These are phyloP conservation scores for Gossypium lobatum DNA, from an alignment of 441 rosid species.

Conservation along the genomic window DNA sequence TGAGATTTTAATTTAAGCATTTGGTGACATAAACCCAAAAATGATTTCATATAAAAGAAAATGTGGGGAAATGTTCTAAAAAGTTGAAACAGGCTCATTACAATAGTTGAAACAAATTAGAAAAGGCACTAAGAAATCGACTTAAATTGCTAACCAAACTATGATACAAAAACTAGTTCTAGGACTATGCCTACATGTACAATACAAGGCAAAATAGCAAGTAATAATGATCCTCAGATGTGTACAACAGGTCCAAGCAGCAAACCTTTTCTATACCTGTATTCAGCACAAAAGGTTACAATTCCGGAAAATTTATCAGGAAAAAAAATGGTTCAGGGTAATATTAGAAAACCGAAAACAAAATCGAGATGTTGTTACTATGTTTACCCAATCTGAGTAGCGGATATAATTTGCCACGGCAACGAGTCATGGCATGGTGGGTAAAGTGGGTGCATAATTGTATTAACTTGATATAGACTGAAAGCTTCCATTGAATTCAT, in stretches of 20 bases:
- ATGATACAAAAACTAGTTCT: conserved; percentile 17
- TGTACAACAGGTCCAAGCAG: conserved; percentile 9
- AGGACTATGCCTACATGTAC: conserved; percentile 17
- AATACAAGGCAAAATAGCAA: conserved; percentile 22
- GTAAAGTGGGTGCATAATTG: conserved; percentile 6
- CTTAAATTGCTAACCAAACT: not conserved
- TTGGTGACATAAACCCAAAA: not conserved
- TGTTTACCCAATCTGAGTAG: conserved; percentile 27
- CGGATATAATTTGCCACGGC: conserved; percentile 4
- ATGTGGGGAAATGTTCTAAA: not conserved
- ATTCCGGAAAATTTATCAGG: not conserved
- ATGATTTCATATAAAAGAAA: not conserved
- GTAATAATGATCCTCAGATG: conserved; percentile 12
- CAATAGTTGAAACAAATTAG: not conserved
- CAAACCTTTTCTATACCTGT: conserved; percentile 18
- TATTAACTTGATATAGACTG: conserved; percentile 49
- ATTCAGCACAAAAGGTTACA: not conserved
- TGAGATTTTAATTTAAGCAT: too few species aligned
- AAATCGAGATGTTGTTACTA: not conserved
- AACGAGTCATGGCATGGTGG: not conserved
- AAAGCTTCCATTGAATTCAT: conserved; percentile 50
- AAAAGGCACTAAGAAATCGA: not conserved
- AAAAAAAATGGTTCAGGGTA: not conserved
- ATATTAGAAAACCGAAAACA: not conserved
- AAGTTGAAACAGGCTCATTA: not conserved